Percentiles rank a stretch among this genome's conserved stretches.
These are phyloP conservation scores for Paragyromitra xinjiangensis DNA, from an alignment of 495 filamentous ascomycete species.

Conservation along the genomic window DNA sequence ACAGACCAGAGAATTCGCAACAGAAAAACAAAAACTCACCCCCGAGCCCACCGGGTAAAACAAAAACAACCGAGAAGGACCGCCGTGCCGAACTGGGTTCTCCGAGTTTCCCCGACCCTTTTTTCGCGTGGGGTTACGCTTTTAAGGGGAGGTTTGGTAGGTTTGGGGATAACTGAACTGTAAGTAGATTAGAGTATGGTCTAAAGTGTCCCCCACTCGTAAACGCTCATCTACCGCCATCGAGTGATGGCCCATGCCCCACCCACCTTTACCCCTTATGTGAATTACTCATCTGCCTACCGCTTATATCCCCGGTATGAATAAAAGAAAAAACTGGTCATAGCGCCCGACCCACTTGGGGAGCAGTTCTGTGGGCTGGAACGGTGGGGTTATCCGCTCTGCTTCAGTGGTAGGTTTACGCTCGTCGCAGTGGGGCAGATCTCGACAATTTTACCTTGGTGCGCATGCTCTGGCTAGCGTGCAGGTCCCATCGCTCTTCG, in stretches of 20 bases:
- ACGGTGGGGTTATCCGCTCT: neutral
- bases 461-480: neutral
- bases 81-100: neutral
- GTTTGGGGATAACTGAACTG: neutral
- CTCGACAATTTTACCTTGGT: no score
- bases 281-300: neutral
- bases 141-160: neutral
- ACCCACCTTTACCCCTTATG: neutral
- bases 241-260: conserved; percentile 32
- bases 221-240: no score
- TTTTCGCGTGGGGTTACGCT: neutral
- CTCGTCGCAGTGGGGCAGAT: neutral
- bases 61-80: no score
- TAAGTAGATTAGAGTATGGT: no score
- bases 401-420: neutral
- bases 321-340: neutral
- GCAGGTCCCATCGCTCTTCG: neutral
- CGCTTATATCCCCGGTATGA: neutral
- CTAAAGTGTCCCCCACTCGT: no score
- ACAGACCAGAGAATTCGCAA: neutral
- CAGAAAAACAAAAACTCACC: no score
- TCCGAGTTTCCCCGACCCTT: neutral
- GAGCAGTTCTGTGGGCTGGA: neutral
- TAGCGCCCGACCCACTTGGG: neutral
- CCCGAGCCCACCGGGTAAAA: no score